Evolutionary conservation across 805 yeast genomes (phyloP), one percentile per base, ranked within the genome.

Genomic region (Torulaspora gathmanii): DNA sequence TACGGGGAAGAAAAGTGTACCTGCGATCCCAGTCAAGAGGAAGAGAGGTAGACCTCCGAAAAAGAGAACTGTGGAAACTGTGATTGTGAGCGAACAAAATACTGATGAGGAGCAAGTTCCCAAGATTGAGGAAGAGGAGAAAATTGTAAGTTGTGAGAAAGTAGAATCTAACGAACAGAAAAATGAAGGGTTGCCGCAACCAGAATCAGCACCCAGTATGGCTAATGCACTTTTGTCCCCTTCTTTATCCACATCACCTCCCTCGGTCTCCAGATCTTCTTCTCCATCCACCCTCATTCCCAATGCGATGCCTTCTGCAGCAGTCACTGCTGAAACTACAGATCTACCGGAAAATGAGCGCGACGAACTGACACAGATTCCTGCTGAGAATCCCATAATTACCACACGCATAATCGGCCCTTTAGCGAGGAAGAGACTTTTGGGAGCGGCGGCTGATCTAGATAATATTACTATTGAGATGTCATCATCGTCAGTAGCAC

Each of bases 21-120:
- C 40, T 4, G 36, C 45, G 3, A 34, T 50, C 30, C 40, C 49
- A 6, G 41, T 49, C 5, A 58, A 53, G 42, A 64, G 56, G 34
- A 61, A 56, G 46, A 57, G 68, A 41, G 68, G 68, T 28, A 56
- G 68, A 41, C 68, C 68, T 11, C 66, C 67, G 4, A 64, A 61
- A 49, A 56, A 53, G 52, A 58, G 59, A 51, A 58, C 60, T 4
- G 61, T 58, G 1, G 64, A 58, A 30, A 51, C 63, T 8, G 55
- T 58, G n/a, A 50, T 60, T 12, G 45, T 51, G 54, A 22, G 47
- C 52, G 30, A 56, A 52, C 39, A 44, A 41, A 42, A 48, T 45
- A 55, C 46, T 43, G 63, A 53, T 36, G 61, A 48, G 48, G 49
- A 47, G 40, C 51, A 40, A 10, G 31, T 54, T 40, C 40, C 56